Evolutionary conservation across 108 stramenopile species (phyloP).

Genomic region (Cyclostephanos tholiformis): DNA sequence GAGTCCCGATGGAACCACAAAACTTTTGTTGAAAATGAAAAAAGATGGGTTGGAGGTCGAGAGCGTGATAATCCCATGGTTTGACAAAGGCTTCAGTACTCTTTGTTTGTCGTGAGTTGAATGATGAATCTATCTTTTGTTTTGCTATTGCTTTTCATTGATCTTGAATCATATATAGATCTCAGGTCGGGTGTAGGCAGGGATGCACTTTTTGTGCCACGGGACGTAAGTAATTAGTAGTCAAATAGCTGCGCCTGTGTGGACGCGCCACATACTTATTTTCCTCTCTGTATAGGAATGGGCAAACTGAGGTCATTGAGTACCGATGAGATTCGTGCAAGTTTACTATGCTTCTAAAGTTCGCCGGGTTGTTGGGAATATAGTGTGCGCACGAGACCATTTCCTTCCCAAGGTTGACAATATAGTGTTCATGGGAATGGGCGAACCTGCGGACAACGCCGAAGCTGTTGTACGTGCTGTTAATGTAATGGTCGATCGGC

Average conservation of each 20-base stretch:
- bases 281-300: conserved; percentile 49
- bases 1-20: conserved; percentile 70
- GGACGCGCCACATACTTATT: background rate
- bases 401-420: conserved; percentile 32
- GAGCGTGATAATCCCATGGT: conserved; percentile 84
- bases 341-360: conserved; percentile 74
- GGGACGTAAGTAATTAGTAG: conserved; percentile 6
- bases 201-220: conserved; percentile 89
- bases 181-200: conserved; percentile 91
- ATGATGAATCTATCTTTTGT: background rate
- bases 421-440: conserved; percentile 94
- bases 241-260: background rate
- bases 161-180: conserved; percentile 24
- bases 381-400: conserved; percentile 32
- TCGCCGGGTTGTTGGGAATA: conserved; percentile 48
- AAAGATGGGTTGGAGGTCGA: conserved; percentile 76
- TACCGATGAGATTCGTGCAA: conserved; percentile 84
- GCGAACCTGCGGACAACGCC: conserved; percentile 82
- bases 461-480: conserved; percentile 63
- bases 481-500: conserved; percentile 54
- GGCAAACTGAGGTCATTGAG: conserved; percentile 70
- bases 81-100: conserved; percentile 59
- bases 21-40: conserved; percentile 61
- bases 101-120: conserved; percentile 58
- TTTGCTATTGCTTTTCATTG: background rate